Evolutionary conservation across 139 green algal species (phyloP).

Genomic region (Desmodesmus armatus): DNA sequence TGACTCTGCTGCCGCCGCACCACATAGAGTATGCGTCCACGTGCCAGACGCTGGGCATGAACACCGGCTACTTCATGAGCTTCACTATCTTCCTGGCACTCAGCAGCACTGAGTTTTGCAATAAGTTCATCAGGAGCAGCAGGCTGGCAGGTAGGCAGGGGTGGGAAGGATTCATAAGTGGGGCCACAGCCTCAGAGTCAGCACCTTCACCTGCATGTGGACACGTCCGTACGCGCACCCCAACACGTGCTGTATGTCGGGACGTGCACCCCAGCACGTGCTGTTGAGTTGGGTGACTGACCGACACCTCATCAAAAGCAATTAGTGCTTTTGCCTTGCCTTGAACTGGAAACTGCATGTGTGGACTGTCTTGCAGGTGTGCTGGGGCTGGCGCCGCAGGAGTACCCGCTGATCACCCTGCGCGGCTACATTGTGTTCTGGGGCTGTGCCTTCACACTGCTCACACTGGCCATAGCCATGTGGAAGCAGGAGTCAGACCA

Average conservation of each 20-base stretch:
- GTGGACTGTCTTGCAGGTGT: background rate
- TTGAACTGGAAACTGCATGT: too few relatives aligned
- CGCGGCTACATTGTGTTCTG: conserved; percentile 86
- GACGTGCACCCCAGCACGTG: too few relatives aligned
- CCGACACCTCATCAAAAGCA: too few relatives aligned
- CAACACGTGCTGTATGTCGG: too few relatives aligned
- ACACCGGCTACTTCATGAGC: conserved; percentile 91
- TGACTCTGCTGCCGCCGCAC: conserved; percentile 87
- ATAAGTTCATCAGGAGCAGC: conserved; percentile 71
- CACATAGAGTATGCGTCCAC: conserved; percentile 90
- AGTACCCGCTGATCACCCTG: conserved; percentile 71
- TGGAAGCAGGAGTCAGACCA: conserved; percentile 64
- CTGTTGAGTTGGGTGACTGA: too few relatives aligned
- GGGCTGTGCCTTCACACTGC: conserved; percentile 79
- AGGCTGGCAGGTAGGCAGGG: conserved; percentile 20
- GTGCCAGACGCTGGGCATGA: conserved; percentile 95
- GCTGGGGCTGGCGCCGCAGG: conserved; percentile 36
- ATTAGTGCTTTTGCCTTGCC: too few relatives aligned
- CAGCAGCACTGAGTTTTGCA: conserved; percentile 82
- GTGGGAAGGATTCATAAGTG: too few relatives aligned
- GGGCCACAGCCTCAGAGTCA: too few relatives aligned
- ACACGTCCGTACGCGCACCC: too few relatives aligned
- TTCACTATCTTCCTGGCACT: conserved; percentile 96
- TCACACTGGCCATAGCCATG: conserved; percentile 74
- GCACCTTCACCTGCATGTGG: too few relatives aligned